A percentile compares a stretch with the other conserved stretches of the same genome.
phyloP scores from a whole-genome alignment of 1,284 basidiomycete genomes.

The Ceratorhiza oryzae-sativae region DNA sequence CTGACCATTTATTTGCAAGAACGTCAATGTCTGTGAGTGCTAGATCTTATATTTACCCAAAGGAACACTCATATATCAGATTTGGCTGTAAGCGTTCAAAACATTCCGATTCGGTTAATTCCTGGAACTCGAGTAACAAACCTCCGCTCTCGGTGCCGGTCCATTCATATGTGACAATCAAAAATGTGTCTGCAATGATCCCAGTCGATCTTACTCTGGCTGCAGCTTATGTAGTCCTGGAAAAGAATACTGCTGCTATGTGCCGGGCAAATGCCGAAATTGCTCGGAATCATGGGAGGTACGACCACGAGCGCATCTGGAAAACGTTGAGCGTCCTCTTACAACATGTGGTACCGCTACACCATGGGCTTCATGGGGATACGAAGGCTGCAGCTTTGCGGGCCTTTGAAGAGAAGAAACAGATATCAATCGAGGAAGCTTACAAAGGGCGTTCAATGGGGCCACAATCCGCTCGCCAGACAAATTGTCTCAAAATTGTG shows the following conservation, averaged over 20 bases:
- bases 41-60: neutral
- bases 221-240: conserved; percentile 24
- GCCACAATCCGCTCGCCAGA: conserved; percentile 39
- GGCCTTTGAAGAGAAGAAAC: conserved; percentile 15
- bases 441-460: conserved; percentile 41
- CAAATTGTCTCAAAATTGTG: conserved; percentile 26
- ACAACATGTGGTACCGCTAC: conserved; percentile 32
- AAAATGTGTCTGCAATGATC: conserved; percentile 27
- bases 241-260: conserved; percentile 38
- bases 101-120: conserved; percentile 30
- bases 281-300: conserved; percentile 34
- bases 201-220: conserved; percentile 38
- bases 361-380: conserved; percentile 31
- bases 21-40: conserved; percentile 36
- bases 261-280: conserved; percentile 39
- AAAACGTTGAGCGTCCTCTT: conserved; percentile 29
- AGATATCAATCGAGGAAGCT: conserved; percentile 25
- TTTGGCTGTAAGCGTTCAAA: conserved; percentile 16
- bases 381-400: neutral
- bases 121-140: conserved; percentile 36
- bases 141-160: conserved; percentile 19
- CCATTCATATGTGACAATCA: conserved; percentile 40
- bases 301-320: conserved; percentile 42
- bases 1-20: conserved; percentile 41
- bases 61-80: neutral